A percentile compares a stretch with the other conserved stretches of the same genome.
These are phyloP conservation scores for Alternaria tenuissima DNA, from an alignment of 2,329 filamentous ascomycete genomes.

Conservation along the genomic window DNA sequence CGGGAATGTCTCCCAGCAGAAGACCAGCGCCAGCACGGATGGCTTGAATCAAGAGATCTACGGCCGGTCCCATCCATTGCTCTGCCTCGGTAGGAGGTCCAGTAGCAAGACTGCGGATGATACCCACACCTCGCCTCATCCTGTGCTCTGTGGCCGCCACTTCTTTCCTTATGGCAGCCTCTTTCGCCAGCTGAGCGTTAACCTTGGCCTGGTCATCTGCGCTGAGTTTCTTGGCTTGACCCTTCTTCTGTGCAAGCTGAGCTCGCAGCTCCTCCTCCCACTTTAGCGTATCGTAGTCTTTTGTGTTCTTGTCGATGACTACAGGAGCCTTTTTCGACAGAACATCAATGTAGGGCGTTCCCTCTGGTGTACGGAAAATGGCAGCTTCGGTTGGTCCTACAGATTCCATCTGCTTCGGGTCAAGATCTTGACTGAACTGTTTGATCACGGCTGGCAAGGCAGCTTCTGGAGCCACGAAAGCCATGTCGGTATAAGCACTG, in stretches of 20 bases:
- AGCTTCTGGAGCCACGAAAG: constrained; percentile 87
- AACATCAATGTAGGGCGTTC: constrained; percentile 88
- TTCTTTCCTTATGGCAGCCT: constrained; percentile 77
- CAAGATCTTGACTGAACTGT: constrained; percentile 77
- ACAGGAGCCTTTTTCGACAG: constrained; percentile 81
- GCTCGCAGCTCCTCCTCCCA: constrained; percentile 94
- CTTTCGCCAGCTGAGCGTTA: constrained; percentile 88
- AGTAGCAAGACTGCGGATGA: constrained; percentile 80
- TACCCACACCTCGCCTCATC: constrained; percentile 82
- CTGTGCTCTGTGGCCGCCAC: constrained; percentile 74
- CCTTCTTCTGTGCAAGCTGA: constrained; percentile 92
- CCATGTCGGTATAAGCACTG: constrained; percentile 86
- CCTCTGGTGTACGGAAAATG: constrained; percentile 90
- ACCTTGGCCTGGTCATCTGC: constrained; percentile 89
- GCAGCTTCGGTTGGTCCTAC: constrained; percentile 89
- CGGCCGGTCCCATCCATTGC: constrained; percentile 85
- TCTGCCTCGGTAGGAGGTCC: constrained; percentile 90
- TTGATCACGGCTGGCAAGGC: constrained; percentile 79
- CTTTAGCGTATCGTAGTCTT: constrained; percentile 94
- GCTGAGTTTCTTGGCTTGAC: constrained; percentile 87
- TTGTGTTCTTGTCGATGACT: constrained; percentile 84
- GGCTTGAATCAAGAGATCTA: constrained; percentile 74
- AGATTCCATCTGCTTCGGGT: constrained; percentile 71
- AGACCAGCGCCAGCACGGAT: constrained; percentile 83
- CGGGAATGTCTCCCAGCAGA: constrained; percentile 80